Evolutionary conservation across 1,284 basidiomycete genomes (phyloP).

Genomic region (Naganishia sp.): DNA sequence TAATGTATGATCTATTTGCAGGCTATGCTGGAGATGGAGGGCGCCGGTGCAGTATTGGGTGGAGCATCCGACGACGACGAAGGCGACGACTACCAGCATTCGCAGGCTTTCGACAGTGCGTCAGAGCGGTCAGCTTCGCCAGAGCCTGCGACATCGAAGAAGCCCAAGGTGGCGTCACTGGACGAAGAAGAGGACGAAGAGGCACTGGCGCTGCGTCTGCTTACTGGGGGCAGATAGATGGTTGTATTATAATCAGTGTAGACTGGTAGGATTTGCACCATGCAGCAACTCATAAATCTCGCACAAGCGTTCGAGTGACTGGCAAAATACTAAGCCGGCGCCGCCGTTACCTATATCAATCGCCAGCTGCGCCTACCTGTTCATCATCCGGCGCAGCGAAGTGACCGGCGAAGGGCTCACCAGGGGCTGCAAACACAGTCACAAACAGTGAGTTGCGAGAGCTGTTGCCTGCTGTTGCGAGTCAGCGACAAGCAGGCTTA

Average conservation of each 20-base stretch:
- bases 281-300: neutral
- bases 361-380: neutral
- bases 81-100: conserved; percentile 28
- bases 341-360: neutral
- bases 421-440: no score
- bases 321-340: neutral
- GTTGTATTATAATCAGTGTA: neutral
- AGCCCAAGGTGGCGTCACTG: conserved; percentile 6
- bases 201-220: conserved; percentile 48
- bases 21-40: conserved; percentile 29
- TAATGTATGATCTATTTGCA: neutral
- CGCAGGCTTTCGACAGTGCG: neutral
- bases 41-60: conserved; percentile 32
- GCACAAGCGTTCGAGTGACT: neutral
- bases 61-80: conserved; percentile 32
- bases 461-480: no score
- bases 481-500: no score
- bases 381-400: neutral
- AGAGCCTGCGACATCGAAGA: conserved; percentile 1
- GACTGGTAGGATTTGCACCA: neutral
- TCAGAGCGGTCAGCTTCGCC: neutral
- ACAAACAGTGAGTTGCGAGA: no score
- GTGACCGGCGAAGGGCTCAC: neutral
- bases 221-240: conserved; percentile 39
- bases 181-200: conserved; percentile 50